These are phyloP conservation scores for Acidomyces sp. DNA, from an alignment of 495 filamentous ascomycete genomes.

Conservation along the genomic window DNA sequence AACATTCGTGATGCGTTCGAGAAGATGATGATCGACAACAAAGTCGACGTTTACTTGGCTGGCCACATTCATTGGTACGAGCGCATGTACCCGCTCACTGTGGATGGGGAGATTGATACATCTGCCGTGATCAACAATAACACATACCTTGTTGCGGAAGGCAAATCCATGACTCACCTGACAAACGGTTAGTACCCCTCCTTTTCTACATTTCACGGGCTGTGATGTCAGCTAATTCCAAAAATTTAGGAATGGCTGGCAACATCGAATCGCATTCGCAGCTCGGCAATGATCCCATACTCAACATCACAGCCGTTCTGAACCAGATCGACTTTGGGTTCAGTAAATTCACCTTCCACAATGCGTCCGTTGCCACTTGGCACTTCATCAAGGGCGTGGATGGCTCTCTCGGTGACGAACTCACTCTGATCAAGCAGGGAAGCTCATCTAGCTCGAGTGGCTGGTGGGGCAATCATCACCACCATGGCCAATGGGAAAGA, in stretches of 20 bases:
- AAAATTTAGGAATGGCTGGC: conserved; percentile 18
- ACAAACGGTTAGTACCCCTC: no score
- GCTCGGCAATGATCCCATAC: conserved; percentile 23
- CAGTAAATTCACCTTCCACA: conserved; percentile 36
- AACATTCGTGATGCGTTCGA: conserved; percentile 33
- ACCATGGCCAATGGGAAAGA: not conserved
- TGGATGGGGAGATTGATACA: conserved; percentile 11
- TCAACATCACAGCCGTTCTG: conserved; percentile 37
- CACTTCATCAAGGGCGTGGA: conserved; percentile 35
- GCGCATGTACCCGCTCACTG: conserved; percentile 30
- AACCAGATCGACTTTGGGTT: conserved; percentile 37
- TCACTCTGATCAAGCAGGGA: conserved; percentile 29
- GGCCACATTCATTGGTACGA: conserved; percentile 52
- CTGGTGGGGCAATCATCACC: not conserved
- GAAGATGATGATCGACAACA: conserved; percentile 34
- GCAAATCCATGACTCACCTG: conserved; percentile 23
- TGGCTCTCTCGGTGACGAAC: conserved; percentile 32
- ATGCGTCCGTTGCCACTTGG: conserved; percentile 33
- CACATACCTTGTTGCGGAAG: conserved; percentile 29
- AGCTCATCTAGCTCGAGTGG: not conserved
- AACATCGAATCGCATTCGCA: conserved; percentile 21
- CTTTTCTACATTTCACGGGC: conserved; percentile 28
- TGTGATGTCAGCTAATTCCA: no score
- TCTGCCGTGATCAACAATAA: conserved; percentile 31
- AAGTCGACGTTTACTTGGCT: conserved; percentile 48